Evolutionary conservation across 108 stramenopile species (phyloP), one percentile per base, ranked within the genome.

Genomic region (Asterionellopsis glacialis): DNA sequence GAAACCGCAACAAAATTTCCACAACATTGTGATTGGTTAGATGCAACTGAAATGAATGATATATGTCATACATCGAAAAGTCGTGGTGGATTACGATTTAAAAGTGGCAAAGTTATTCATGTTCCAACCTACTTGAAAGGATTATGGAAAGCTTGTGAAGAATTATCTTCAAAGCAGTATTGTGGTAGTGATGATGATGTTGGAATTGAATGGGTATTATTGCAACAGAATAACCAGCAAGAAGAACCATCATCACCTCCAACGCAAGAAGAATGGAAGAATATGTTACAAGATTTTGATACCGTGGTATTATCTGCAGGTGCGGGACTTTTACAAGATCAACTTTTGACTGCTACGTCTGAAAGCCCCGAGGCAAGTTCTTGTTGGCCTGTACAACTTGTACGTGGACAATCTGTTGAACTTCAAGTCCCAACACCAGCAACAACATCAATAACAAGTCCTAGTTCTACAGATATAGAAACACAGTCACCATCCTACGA

Each of bases 371-470:
- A 44, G 22, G 22, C 64, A 24, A 53, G 22, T 19, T 51, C 39
- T 26, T 38, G 43, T 14, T 68, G 72, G 12, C 92, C 92, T 1
- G 78, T 84, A 0, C 72, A 84, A 49, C 66, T 90, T 23, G 86
- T 93, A 47, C 74, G 88, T 21, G 92, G 92, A n/a, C 92, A 93
- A 69, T 88, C 92, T 26, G 68, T 90, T 10, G 82, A 84, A 61
- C 74, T 93, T 51, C 33, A 45, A 33, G 40, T 68, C 19, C 45
- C 59, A 26, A 33, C 33, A 33, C 2, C 33, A 33, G 7, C 33
- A 7, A 7, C 33, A 33, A 33, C 33, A 2, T 5, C n/a, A n/a
- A n/a, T n/a, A n/a, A n/a, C n/a, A n/a, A n/a, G n/a, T n/a, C 41
- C 15, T 21, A 22, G 7, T 9, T 68, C 65, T 39, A 41, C 59